Percentiles rank a stretch among this genome's conserved stretches.
Conservation (phyloP, 768 basidiomycete genomes). For the Chalciporus sphaerocephalus region DNA sequence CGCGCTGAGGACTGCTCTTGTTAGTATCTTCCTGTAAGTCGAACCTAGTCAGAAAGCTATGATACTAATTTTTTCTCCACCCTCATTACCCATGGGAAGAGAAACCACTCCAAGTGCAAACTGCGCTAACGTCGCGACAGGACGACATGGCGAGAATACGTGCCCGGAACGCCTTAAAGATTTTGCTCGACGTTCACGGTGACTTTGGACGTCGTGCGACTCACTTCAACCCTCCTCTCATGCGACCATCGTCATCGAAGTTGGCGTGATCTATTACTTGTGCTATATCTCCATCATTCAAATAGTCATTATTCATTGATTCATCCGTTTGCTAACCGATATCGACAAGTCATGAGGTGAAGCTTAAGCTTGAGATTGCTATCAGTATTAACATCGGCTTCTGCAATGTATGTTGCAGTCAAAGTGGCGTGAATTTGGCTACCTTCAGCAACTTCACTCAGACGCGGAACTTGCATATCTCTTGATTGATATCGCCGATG, state of each 20-base stretch:
- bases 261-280: constrained; percentile 14
- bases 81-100: constrained; percentile 79
- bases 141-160: constrained; percentile 86
- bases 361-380: no score
- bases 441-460: neutral
- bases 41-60: neutral
- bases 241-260: constrained; percentile 17
- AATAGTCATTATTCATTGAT: neutral
- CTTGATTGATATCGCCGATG: constrained; percentile 35
- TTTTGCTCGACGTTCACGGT: constrained; percentile 84
- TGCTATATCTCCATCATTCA: neutral
- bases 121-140: constrained; percentile 60
- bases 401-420: no score
- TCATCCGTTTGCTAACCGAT: constrained; percentile 9
- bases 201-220: constrained; percentile 70
- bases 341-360: no score
- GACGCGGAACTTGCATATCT: neutral
- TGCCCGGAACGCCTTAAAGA: constrained; percentile 93
- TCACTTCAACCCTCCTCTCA: constrained; percentile 26
- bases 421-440: no score
- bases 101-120: constrained; percentile 62
- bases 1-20: neutral
- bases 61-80: constrained; percentile 4
- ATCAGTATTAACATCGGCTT: no score
- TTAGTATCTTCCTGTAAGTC: constrained; percentile 33